Evolutionary conservation across 306 rosid species (phyloP), one percentile per base, ranked within the genome.

Genomic region (Cucurbita maxima): DNA sequence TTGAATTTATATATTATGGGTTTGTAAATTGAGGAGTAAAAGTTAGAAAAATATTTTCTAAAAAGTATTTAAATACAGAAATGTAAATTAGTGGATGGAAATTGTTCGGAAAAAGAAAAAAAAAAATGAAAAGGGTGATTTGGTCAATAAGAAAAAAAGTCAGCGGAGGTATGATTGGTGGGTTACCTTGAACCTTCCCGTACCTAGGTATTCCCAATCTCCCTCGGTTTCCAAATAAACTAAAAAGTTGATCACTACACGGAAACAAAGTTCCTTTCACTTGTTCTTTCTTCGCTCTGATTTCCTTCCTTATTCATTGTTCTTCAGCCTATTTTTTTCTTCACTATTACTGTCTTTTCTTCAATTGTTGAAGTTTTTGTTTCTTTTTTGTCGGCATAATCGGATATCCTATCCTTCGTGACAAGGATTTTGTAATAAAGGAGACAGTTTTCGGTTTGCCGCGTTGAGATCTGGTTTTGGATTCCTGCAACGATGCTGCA

Each of bases 401-500:
- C 10, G n/a, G 0, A 41, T n/a, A 20, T 4, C 61, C 8, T 5
- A 10, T 51, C 5, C 20, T 71, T 41, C 13, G 2, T 41, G 0
- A 7, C 5, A 16, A 38, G 30, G 60, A 51, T 51, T 71, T 34
- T 36, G 37, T 53, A 53, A 16, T 19, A 2, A 19, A 0, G 20
- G 20, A 37, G 37, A 1, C 1, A 30, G 12, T 71, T 71, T 30
- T 7, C 19, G 10, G 5, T 60, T 62, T 64, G n/a, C 43, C 15
- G 73, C 45, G 16, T 8, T 75, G 71, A 57, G 60, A 54, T 76
- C 82, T 44, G 77, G 58, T 66, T 71, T 50, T 59, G 34, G 36
- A 10, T 68, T 53, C 62, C 54, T 7, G 8, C 67, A 6, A 53
- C 70, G 30, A 85, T 85, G 86, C 83, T 85, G 14, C 84, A 78